Base-by-base conservation (phyloP, 495 filamentous ascomycete genomes). In the Neurospora discreta region DNA sequence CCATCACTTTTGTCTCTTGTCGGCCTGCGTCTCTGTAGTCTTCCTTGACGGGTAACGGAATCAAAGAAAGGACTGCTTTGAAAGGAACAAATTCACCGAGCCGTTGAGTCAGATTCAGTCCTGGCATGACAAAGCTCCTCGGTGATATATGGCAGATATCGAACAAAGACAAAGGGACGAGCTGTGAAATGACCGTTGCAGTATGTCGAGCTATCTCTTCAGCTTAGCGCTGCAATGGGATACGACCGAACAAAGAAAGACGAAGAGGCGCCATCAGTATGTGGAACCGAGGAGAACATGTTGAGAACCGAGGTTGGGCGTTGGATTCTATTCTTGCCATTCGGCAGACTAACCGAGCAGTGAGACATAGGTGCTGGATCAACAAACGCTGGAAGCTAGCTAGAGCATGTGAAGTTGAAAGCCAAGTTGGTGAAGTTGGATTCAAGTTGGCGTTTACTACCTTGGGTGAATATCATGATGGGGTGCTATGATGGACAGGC, bases 51-150 rank as follows among this genome's bases (percentile, higher is more conserved):
- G 15, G 52, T 15, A 26, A 5, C 13, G 23, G 52, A 60, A 26
- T 65, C 13, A 65, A 65, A 65, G 76, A 77, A 75, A 76, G 75
- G 76, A 74, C 39, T 36, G 30, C 39, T 33, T 11, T 67, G 42
- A 68, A 71, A 60, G 26, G 15, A 18, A 15, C 33, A 30, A 16
- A 65, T 33, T 36, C 52, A 33, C 15, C 26, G 52, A 65, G 26
- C 39, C 40, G 74, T 76, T 76, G 78, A 77, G 72, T 78, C 77
- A 78, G 71, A 76, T 52, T 73, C 71, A 74, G 71, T 44, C 26
- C 39, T 26, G 72, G 72, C 70, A 71, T 75, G 77, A 79, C 78
- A 79, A 78, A 78, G 78, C 71, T 71, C 42, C n/a, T 46, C 40
- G 71, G 65, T 60, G 68, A 69, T 72, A 43, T 58, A 71, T 70